These are phyloP conservation scores for Alnus rubra DNA, from an alignment of 306 rosid species.

Conservation along the genomic window DNA sequence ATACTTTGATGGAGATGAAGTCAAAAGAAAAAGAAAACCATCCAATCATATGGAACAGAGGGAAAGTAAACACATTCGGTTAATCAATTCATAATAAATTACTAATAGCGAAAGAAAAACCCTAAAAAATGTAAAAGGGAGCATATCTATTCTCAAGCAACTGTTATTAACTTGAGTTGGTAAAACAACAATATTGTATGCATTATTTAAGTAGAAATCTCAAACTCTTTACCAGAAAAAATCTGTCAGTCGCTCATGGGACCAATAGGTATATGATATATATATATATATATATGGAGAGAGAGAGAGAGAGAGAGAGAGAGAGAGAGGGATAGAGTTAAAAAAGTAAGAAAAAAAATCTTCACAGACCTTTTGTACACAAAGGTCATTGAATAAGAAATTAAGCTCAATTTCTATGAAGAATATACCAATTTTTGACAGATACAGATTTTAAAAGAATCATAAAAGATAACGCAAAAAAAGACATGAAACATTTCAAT, in stretches of 20 bases:
- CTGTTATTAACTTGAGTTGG: neutral
- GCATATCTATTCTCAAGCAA: neutral
- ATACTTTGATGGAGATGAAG: neutral
- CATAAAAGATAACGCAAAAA: neutral
- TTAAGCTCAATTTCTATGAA: neutral
- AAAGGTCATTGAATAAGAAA: neutral
- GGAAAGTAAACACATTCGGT: too few species aligned
- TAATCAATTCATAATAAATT: neutral
- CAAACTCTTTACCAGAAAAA: neutral
- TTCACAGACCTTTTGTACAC: too few species aligned
- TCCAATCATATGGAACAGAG: neutral
- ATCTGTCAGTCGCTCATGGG: neutral
- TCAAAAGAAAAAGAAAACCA: neutral
- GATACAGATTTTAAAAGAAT: neutral
- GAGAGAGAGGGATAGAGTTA: neutral
- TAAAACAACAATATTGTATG: neutral
- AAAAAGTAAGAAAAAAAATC: neutral
- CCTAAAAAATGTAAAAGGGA: neutral
- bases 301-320: neutral
- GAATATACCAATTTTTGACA: neutral
- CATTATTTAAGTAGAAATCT: neutral
- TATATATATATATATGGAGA: neutral
- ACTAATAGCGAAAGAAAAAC: neutral
- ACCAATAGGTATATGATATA: neutral
- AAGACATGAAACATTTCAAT: neutral